Base-by-base conservation (phyloP, 306 rosid species). In the Malus orientalis region DNA sequence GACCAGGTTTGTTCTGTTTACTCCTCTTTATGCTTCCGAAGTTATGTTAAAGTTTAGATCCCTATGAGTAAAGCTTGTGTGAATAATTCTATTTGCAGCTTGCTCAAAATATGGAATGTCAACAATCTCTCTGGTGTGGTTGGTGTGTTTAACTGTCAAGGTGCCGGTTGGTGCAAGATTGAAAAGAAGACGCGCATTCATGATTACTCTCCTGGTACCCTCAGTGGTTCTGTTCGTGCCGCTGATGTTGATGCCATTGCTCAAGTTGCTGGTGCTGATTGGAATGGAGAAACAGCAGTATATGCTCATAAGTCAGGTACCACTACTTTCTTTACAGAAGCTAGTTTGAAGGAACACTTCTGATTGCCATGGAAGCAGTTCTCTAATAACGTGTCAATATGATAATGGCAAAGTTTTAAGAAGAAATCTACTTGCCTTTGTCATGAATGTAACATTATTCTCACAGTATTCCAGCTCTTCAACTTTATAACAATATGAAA, bases 81-180 rank as follows among this genome's bases (percentile, higher is more conserved):
- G 16, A 30, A 61, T 55, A 23, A 44, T 66, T 72, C 58, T 70
- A 81, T 76, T 77, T 84, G 72, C 81, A 96, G 99, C 86, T 82
- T 96, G 89, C 98, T 96, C 80, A 96, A 96, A 81, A 73, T 96
- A 80, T 96, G 99, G 99, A 96, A 96, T 86, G 33, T 96, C 81
- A 96, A 96, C 88, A 88, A 89, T 74, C 93, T 91, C 77, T 76
- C 96, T 23, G 99, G 99, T 53, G 97, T 96, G 20, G 89, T 96
- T 69, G 99, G 99, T 66, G 93, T 92, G 6, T 96, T 92, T 79
- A 96, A 96, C 76, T 92, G 99, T 83, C 99, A 96, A 89, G 99
- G 99, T 69, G 99, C 99, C 22, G 99, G 98, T 11, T 96, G 99
- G 99, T 92, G 99, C 93, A 92, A 90, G 84, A 22, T 83, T 44